Evolutionary conservation across 2,329 filamentous ascomycete species (phyloP).

Genomic region (Ophiostoma triangulosporum): DNA sequence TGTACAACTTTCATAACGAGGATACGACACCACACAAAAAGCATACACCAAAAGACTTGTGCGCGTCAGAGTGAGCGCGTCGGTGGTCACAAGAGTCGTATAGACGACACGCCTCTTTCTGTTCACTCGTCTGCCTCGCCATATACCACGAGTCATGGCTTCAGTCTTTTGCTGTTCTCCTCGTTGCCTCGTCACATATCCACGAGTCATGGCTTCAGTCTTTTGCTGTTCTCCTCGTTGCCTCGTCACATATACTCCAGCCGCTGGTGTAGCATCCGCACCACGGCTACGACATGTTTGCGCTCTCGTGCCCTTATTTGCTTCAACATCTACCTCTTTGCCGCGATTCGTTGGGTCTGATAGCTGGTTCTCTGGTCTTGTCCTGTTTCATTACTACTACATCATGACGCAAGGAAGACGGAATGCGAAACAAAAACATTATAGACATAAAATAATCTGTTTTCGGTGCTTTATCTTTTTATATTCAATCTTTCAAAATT

Average conservation of each 20-base stretch:
- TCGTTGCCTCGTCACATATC: neutral
- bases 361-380: neutral
- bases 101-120: neutral
- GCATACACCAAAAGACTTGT: neutral
- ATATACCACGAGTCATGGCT: too few species aligned
- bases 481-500: neutral
- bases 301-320: too few species aligned
- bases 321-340: neutral
- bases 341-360: neutral
- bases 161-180: neutral
- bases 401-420: neutral
- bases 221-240: neutral
- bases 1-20: conserved; percentile 6
- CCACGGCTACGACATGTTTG: neutral
- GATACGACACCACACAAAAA: conserved; percentile 4
- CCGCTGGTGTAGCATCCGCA: too few species aligned
- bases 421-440: neutral
- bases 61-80: neutral
- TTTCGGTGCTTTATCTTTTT: neutral
- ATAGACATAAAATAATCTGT: neutral
- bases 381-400: neutral
- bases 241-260: neutral
- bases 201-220: too few species aligned
- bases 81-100: neutral
- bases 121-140: neutral